Evolutionary conservation across 495 filamentous ascomycete genomes (phyloP).

Genomic region (Tuber brumale): DNA sequence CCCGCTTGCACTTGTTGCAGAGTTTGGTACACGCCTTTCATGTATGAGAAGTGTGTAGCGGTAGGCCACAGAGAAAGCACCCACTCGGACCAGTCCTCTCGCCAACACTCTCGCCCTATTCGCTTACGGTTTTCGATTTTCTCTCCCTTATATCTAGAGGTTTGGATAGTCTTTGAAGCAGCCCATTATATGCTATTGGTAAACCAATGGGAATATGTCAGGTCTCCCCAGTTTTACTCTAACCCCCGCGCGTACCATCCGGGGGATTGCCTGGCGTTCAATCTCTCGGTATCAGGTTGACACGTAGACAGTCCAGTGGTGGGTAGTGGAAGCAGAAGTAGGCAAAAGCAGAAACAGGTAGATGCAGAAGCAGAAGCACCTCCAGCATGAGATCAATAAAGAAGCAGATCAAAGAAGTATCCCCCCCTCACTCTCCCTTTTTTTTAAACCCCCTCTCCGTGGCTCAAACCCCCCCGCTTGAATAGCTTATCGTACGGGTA

Average conservation of each 20-base stretch:
- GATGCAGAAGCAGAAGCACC: slow-evolving; percentile 2
- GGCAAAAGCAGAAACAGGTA: neutral
- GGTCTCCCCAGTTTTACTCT: slow-evolving; percentile 1
- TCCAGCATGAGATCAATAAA: slow-evolving; percentile 3
- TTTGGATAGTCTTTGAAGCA: neutral
- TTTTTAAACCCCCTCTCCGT: neutral
- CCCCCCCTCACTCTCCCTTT: neutral
- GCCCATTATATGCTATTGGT: neutral
- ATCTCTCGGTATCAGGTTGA: slow-evolving; percentile 16
- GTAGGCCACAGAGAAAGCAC: neutral
- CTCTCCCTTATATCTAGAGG: neutral
- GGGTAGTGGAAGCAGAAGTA: neutral
- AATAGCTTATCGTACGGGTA: slow-evolving; percentile 13
- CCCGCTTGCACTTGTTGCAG: slow-evolving; percentile 9
- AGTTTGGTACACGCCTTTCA: neutral
- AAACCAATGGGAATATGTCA: neutral
- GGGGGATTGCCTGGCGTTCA: neutral
- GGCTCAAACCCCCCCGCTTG: slow-evolving; percentile 9
- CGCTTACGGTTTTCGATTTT: neutral
- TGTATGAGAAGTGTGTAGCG: neutral
- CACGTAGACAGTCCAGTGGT: slow-evolving; percentile 30
- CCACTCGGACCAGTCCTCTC: neutral
- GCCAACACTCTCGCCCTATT: neutral
- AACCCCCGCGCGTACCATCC: neutral
- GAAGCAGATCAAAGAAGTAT: slow-evolving; percentile 16